phyloP scores from a whole-genome alignment of 169 alveolate genomes.

The Eimeria falciformis region DNA sequence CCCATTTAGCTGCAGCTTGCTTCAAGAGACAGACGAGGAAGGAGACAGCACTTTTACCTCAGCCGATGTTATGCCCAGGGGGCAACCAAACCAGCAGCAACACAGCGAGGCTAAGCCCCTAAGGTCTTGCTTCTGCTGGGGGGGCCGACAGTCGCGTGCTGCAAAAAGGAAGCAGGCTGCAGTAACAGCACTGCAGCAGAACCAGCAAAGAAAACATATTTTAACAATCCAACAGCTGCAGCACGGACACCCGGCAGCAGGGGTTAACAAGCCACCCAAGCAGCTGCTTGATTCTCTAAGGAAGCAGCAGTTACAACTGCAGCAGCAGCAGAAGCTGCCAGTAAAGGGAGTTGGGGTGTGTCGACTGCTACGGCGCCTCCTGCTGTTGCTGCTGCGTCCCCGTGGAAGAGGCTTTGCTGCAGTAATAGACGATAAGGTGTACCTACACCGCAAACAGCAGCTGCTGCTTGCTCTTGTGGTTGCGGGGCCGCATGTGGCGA shows the following conservation, averaged over 20 bases:
- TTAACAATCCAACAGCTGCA: slow-evolving; percentile 2
- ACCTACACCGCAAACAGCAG: slow-evolving; percentile 29
- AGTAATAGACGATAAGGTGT: neutral
- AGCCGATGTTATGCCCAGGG: neutral
- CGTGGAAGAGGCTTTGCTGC: slow-evolving; percentile 58
- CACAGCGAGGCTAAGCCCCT: no score
- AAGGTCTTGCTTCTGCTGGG: no score
- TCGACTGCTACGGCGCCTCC: slow-evolving; percentile 35
- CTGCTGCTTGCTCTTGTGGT: slow-evolving; percentile 35
- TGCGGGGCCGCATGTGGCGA: neutral
- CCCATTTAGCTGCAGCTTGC: neutral
- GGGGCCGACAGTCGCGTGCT: no score
- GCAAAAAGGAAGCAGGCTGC: slow-evolving; percentile 58
- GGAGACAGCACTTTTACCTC: neutral
- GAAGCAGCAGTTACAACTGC: slow-evolving; percentile 15
- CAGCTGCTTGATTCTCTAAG: slow-evolving; percentile 14
- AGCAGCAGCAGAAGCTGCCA: neutral
- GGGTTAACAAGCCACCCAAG: neutral
- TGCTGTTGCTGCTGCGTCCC: slow-evolving; percentile 38
- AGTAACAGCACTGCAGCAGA: neutral
- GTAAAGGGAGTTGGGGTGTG: slow-evolving; percentile 2
- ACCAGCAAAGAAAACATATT: neutral
- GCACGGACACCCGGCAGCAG: neutral
- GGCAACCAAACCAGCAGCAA: no score
- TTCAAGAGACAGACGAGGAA: neutral